Base-by-base conservation (phyloP, 108 stramenopile species). In the Aurantiochytrium sp. region DNA sequence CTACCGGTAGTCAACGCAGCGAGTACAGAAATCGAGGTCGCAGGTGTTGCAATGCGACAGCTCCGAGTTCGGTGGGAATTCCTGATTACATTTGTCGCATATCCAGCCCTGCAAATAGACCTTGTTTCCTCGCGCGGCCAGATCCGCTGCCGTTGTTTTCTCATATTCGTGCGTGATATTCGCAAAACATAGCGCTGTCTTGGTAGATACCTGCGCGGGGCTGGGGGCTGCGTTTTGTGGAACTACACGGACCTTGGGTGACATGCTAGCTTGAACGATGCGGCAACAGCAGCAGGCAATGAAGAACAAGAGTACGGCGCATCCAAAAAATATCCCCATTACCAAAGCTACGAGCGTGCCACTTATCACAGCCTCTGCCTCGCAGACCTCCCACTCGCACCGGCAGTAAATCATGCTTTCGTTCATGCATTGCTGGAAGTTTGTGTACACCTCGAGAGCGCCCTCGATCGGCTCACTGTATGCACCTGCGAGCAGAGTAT, bases 321-420 rank as follows among this genome's bases (percentile, higher is more conserved):
- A 35, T 1, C 35, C 35, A 35, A 35, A 35, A 2, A 35, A 35
- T 0, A 35, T 1, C 2, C 35, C 35, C 29, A 35, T 0, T 0
- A 35, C 35, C 0, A 35, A 2, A 35, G 35, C 35, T 35, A 35
- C 2, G 35, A 35, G 0, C 0, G 35, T 2, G 35, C 35, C 35
- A 35, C 0, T 35, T 35, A 35, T 35, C 35, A 1, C 35, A 0
- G 35, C 1, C 2, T 3, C 42, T 42, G 1, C 51, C 0, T 47
- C 45, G 51, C 76, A 83, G 23, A 83, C n/a, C 4, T 83, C 76
- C 76, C 76, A 83, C 28, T 83, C 76, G 76, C 76, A 83, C 10
- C 25, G 49, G 4, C 76, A 83, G 16, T 16, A 83, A 0, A 4
- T 53, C 6, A 35, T 25, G 51, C 28, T 83, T 6, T 43, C 19